These are phyloP conservation scores for Helotiales sp. DNA, from an alignment of 2,329 filamentous ascomycete species.

Conservation along the genomic window DNA sequence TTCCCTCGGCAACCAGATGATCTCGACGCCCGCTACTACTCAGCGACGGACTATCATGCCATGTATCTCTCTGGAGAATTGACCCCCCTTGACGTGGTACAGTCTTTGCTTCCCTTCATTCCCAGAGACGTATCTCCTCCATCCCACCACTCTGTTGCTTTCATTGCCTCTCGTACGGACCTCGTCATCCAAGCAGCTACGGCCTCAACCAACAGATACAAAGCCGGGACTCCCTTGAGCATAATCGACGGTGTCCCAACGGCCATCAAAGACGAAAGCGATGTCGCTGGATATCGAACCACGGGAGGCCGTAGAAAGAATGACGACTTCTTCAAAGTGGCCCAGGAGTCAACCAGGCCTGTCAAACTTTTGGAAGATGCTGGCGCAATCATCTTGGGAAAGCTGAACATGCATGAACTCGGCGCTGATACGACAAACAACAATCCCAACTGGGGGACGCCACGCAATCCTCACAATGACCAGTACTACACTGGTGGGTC, in stretches of 20 bases:
- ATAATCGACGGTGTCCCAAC: slow-evolving; percentile 81
- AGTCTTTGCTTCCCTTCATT: slow-evolving; percentile 71
- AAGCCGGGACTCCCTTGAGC: slow-evolving; percentile 62
- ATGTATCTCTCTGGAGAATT: slow-evolving; percentile 69
- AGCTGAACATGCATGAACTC: slow-evolving; percentile 85
- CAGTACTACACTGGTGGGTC: slow-evolving; percentile 81
- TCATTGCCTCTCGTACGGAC: slow-evolving; percentile 66
- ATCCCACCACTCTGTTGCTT: slow-evolving; percentile 69
- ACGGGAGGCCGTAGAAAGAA: slow-evolving; percentile 72
- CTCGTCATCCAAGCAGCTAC: slow-evolving; percentile 66
- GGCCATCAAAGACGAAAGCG: slow-evolving; percentile 79
- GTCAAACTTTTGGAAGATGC: slow-evolving; percentile 69
- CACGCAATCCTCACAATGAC: slow-evolving; percentile 71
- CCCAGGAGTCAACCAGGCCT: slow-evolving; percentile 69
- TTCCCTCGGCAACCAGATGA: slow-evolving; percentile 42
- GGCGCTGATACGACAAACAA: slow-evolving; percentile 79
- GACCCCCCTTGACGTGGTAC: slow-evolving; percentile 71
- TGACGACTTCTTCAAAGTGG: slow-evolving; percentile 76
- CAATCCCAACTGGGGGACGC: slow-evolving; percentile 81
- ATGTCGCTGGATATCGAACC: slow-evolving; percentile 71
- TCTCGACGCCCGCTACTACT: slow-evolving; percentile 59
- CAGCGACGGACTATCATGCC: slow-evolving; percentile 73
- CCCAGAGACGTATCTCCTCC: slow-evolving; percentile 54
- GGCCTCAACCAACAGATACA: slow-evolving; percentile 73
- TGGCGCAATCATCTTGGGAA: slow-evolving; percentile 74